A percentile compares a stretch with the other conserved stretches of the same genome.
Conservation (phyloP, 345 rosid genomes). For the Turnera subulata region DNA sequence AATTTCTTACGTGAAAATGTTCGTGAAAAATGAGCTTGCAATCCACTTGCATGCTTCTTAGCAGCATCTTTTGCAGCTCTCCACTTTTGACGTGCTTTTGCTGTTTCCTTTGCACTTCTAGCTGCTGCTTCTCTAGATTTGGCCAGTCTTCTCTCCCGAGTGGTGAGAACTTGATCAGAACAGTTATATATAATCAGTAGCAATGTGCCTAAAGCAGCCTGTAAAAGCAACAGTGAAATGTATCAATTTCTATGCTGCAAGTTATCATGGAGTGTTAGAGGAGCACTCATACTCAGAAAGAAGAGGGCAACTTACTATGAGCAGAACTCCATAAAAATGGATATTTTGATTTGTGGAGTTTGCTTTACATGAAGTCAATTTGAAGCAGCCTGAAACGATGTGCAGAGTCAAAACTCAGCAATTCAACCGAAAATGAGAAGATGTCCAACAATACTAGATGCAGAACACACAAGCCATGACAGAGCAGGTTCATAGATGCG, state of each 20-base stretch:
- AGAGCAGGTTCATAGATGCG: not conserved
- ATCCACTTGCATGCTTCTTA: slow-evolving; percentile 58
- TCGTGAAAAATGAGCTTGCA: slow-evolving; percentile 58
- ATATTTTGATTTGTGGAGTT: slow-evolving; percentile 66
- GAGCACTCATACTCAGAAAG: not conserved
- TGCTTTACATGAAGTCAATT: slow-evolving; percentile 65
- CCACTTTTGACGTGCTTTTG: slow-evolving; percentile 79
- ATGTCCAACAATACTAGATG: too few species aligned
- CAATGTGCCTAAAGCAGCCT: slow-evolving; percentile 69
- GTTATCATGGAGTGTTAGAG: slow-evolving; percentile 3
- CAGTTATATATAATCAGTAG: slow-evolving; percentile 83
- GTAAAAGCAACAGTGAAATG: slow-evolving; percentile 25
- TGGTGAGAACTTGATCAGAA: slow-evolving; percentile 76
- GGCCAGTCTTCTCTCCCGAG: slow-evolving; percentile 68
- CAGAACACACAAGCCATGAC: not conserved
- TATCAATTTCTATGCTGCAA: slow-evolving; percentile 3
- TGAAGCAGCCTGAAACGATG: slow-evolving; percentile 60
- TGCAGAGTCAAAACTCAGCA: not conserved
- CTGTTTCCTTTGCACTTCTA: slow-evolving; percentile 58
- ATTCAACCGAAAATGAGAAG: too few species aligned
- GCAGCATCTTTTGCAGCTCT: slow-evolving; percentile 64
- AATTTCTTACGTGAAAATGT: slow-evolving; percentile 53
- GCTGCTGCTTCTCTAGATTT: slow-evolving; percentile 90
- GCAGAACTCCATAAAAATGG: slow-evolving; percentile 72
- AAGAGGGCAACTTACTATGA: slow-evolving; percentile 57